Conservation (phyloP, 768 basidiomycete genomes). For the Kwoniella dendrophila region DNA sequence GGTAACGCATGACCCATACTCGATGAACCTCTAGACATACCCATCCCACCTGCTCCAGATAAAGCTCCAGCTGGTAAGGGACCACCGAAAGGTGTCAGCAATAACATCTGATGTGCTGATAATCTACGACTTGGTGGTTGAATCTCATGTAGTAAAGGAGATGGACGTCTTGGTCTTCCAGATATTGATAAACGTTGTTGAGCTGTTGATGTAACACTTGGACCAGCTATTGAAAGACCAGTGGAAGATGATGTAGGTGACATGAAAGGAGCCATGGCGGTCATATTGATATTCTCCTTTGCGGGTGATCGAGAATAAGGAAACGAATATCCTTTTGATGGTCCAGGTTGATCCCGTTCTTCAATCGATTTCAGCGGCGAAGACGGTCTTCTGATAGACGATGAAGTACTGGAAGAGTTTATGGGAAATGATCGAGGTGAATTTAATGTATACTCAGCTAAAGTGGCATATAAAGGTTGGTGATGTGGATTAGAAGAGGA, state of each 20-base stretch:
- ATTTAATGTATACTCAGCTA: constrained; percentile 14
- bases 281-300: constrained; percentile 12
- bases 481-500: not conserved
- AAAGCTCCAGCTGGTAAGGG: constrained; percentile 23
- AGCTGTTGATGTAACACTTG: constrained; percentile 7
- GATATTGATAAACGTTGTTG: constrained; percentile 21
- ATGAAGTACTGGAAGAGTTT: not conserved
- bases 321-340: constrained; percentile 3
- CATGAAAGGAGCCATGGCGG: constrained; percentile 8
- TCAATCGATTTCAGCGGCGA: constrained; percentile 12
- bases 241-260: constrained; percentile 18
- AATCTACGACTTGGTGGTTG: constrained; percentile 44
- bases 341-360: constrained; percentile 4
- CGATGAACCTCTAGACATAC: constrained; percentile 34
- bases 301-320: not conserved
- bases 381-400: constrained; percentile 5
- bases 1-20: constrained; percentile 23
- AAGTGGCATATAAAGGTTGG: constrained; percentile 15
- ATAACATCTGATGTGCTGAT: constrained; percentile 44
- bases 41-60: constrained; percentile 16
- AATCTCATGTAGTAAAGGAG: constrained; percentile 43
- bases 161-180: constrained; percentile 27
- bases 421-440: constrained; percentile 13
- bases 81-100: constrained; percentile 47
- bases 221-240: not conserved